These are phyloP conservation scores for Pholiota adiposa DNA, from an alignment of 1,284 basidiomycete genomes.

Conservation along the genomic window DNA sequence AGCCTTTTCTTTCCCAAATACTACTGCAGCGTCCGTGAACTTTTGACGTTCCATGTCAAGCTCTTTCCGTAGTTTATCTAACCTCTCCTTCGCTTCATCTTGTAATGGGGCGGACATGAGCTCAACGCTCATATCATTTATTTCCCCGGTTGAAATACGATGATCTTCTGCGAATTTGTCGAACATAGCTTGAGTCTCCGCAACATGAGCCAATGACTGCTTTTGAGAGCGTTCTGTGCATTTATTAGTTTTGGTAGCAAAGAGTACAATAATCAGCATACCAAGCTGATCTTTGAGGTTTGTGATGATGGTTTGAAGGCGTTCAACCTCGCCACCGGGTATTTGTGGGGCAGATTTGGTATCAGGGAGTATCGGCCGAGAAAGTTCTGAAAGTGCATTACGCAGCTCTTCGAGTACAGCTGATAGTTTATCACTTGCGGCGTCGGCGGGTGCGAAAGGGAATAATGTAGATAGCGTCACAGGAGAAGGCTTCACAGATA, in stretches of 20 bases:
- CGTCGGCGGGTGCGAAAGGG: constrained; percentile 55
- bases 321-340: constrained; percentile 42
- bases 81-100: constrained; percentile 55
- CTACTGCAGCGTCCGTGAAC: constrained; percentile 66
- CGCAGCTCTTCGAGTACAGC: constrained; percentile 51
- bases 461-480: constrained; percentile 60
- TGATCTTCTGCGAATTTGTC: constrained; percentile 53
- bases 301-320: constrained; percentile 51
- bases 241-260: constrained; percentile 1
- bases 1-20: constrained; percentile 67
- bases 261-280: constrained; percentile 29
- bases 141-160: constrained; percentile 31
- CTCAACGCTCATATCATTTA: constrained; percentile 51
- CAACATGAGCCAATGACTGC: constrained; percentile 44
- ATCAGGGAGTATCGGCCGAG: constrained; percentile 20
- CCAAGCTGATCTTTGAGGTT: constrained; percentile 62
- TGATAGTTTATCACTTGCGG: constrained; percentile 57
- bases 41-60: constrained; percentile 72
- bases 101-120: constrained; percentile 53
- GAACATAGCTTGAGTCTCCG: constrained; percentile 54
- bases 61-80: constrained; percentile 54
- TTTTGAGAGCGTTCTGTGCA: constrained; percentile 53
- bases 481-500: constrained; percentile 44
- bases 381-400: constrained; percentile 26
- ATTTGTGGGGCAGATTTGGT: constrained; percentile 16